Evolutionary conservation across 306 rosid genomes (phyloP), one percentile per base, ranked within the genome.

Genomic region (Spatholobus suberectus): DNA sequence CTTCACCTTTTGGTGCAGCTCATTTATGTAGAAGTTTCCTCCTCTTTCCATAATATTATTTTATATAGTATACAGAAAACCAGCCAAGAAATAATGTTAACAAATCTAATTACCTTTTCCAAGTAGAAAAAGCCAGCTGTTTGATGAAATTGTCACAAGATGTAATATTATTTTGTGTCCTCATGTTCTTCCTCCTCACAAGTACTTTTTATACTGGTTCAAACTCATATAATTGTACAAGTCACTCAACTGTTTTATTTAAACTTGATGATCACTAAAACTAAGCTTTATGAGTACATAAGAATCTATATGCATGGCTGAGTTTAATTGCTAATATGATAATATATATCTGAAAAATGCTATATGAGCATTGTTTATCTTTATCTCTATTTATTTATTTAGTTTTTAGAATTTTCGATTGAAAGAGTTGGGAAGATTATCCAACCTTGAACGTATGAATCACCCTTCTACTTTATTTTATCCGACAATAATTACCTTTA

Each of bases 1-100:
- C 79, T 83, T 43, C 66, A 63, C 24, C 34, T 77, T 51, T 84
- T 57, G 76, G 76, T 72, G 76, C 87, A 86, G 79, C 84, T 85
- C 85, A 83, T 79, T 87, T 3, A 57, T 80, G 84, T 43, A 78
- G 70, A 52, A 85, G 84, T 4, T 72, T 84, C 83, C 65, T 78
- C 68, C 78, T 76, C 68, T 63, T 76, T 78, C 41, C 41, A 51
- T 61, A 63, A 86, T 35, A 24, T 44, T 21, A 82, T 81, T 83
- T 27, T 61, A 58, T 34, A n/a, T 20, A 46, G 29, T 57, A 5
- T 27, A 11, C 76, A 81, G 24, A 68, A 68, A 78, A 72, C 52
- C 83, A 43, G 15, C 77, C 76, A 79, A 85, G 18, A 78, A 57
- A 59, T 83, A 76, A 66, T 80, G 87, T 77, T 68, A 81, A 81